A percentile compares a stretch with the other conserved stretches of the same genome.
phyloP scores from a whole-genome alignment of 2,329 filamentous ascomycete species.

The Botrytis galanthina region DNA sequence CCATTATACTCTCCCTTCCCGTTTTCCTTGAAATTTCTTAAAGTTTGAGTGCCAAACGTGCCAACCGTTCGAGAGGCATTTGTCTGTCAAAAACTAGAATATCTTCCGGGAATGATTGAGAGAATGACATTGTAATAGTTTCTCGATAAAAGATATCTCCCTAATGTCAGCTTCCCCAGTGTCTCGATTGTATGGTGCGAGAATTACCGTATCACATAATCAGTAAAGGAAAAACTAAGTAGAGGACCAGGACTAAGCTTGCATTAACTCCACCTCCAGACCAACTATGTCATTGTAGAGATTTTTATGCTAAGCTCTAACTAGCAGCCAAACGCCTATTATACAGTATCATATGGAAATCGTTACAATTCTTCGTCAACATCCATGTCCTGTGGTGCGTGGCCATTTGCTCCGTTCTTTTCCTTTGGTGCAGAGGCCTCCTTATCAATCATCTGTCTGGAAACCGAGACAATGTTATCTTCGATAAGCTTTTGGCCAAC shows the following conservation, averaged over 20 bases:
- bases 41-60: not conserved
- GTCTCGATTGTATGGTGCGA: not conserved
- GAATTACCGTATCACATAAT: not conserved
- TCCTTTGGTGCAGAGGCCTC: constrained; percentile 88
- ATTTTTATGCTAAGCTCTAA: constrained; percentile 23
- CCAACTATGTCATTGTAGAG: constrained; percentile 21
- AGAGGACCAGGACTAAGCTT: constrained; percentile 15
- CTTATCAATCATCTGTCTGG: constrained; percentile 98
- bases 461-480: constrained; percentile 99
- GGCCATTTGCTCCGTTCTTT: constrained; percentile 51
- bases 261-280: constrained; percentile 21
- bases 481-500: constrained; percentile 96
- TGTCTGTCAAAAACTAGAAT: not conserved
- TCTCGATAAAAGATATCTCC: not conserved
- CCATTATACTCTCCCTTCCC: not conserved
- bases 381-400: constrained; percentile 38
- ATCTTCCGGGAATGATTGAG: not conserved
- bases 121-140: not conserved
- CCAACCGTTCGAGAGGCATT: not conserved
- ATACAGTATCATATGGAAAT: constrained; percentile 48
- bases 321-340: constrained; percentile 38
- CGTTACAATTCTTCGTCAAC: constrained; percentile 39
- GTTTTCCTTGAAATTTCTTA: not conserved
- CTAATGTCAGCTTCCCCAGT: not conserved
- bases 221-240: not conserved